Evolutionary conservation across 176 grass and related monocot genomes (phyloP), one percentile per base, ranked within the genome.

Genomic region (Oryza longistaminata): DNA sequence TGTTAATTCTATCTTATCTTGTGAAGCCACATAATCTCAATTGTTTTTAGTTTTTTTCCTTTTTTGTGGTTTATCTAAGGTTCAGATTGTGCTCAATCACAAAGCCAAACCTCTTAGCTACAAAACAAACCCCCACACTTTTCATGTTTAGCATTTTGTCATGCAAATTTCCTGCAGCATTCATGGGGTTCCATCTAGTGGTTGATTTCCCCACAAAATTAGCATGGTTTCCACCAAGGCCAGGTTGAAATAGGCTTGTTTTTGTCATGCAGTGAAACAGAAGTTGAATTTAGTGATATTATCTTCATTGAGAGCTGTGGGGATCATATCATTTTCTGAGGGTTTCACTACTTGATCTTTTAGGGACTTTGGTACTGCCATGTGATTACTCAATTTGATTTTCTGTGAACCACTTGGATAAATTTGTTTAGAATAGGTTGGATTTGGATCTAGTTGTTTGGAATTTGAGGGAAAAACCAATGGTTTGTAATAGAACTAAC

Each of bases 171-270:
- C 49, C 49, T 52, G 49, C 49, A 52, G 0, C 3, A 52, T 58
- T 58, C 17, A 58, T n/a, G 53, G 17, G 5, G 6, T 52, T 46
- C 49, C 49, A 52, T 17, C 13, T 52, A 52, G 3, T 33, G 24
- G 42, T 27, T 46, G 29, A 52, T 83, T 82, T 84, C 46, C 27
- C 14, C 2, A 14, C 8, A 6, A 64, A 60, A 35, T 88, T 88
- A 71, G 25, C 79, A 50, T 77, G 40, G 43, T 68, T 16, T 31
- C 29, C 45, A 53, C 45, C 15, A 7, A 66, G 25, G 64, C 45
- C 19, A 75, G 12, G 16, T 65, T 39, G 21, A 27, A 64, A 21
- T 73, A 66, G 68, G n/a, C 2, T 53, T 50, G 16, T 43, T 37
- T 55, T 80, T 39, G 21, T 66, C 26, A 40, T 33, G 43, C 76